A percentile compares a stretch with the other conserved stretches of the same genome.
Evolutionary conservation across 1,284 basidiomycete species (phyloP).

Genomic region (Fomes fomentarius): DNA sequence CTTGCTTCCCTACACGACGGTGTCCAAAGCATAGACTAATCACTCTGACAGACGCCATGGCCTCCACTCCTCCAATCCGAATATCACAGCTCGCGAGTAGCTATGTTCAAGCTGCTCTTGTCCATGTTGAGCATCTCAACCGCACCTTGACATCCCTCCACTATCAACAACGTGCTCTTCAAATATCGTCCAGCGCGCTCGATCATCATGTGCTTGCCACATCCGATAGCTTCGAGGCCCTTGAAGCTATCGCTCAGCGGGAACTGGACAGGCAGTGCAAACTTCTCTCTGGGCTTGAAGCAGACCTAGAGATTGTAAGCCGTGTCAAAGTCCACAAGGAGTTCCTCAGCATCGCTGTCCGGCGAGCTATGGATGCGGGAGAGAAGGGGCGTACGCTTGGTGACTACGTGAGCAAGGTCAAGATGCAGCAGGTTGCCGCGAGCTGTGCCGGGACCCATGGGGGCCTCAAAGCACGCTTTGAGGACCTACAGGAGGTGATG

Average conservation of each 20-base stretch:
- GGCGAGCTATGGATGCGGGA: constrained; percentile 69
- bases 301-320: constrained; percentile 70
- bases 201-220: constrained; percentile 73
- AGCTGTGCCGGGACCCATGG: constrained; percentile 74
- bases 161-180: constrained; percentile 66
- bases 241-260: constrained; percentile 53
- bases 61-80: constrained; percentile 72
- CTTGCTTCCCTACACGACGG: too few species aligned
- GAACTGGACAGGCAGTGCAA: constrained; percentile 67
- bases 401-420: constrained; percentile 76
- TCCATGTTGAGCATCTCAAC: constrained; percentile 62
- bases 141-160: constrained; percentile 54
- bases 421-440: constrained; percentile 80
- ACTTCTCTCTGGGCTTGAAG: constrained; percentile 62
- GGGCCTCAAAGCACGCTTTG: constrained; percentile 57
- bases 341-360: constrained; percentile 67
- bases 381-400: constrained; percentile 71
- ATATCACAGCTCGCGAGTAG: constrained; percentile 66
- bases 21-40: too few species aligned
- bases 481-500: constrained; percentile 57
- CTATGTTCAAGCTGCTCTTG: constrained; percentile 62
- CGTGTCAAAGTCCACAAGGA: constrained; percentile 71
- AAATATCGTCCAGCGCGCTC: constrained; percentile 67
- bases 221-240: constrained; percentile 68
- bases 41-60: constrained; percentile 51